Percentiles rank a stretch among this genome's conserved stretches.
Conservation (phyloP, 2,329 filamentous ascomycete genomes). For the Venturia carpophila region DNA sequence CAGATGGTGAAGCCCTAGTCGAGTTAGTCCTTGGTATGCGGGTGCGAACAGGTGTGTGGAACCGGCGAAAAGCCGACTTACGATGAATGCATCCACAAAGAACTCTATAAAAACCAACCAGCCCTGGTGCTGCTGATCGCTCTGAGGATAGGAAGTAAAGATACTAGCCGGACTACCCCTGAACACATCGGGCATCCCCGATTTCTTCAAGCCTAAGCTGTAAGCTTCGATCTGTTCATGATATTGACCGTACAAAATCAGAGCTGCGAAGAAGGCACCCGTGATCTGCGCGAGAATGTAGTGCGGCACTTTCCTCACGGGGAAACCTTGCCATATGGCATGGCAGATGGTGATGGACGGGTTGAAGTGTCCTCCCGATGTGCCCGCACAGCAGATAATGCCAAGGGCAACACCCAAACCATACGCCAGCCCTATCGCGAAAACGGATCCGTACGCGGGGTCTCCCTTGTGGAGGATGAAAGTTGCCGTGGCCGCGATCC, state of each 20-base stretch:
- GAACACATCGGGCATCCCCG: conserved; percentile 35
- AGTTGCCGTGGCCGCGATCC: conserved; percentile 46
- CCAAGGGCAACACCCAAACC: conserved; percentile 52
- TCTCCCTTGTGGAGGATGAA: conserved; percentile 42
- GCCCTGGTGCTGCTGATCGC: conserved; percentile 45
- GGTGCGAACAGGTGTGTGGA: too few species aligned
- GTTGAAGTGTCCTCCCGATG: conserved; percentile 50
- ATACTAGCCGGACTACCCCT: conserved; percentile 47
- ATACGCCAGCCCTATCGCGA: conserved; percentile 50
- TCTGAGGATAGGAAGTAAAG: conserved; percentile 46
- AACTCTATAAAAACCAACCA: conserved; percentile 53
- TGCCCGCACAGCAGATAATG: conserved; percentile 49
- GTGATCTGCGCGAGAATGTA: conserved; percentile 52
- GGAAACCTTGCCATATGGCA: conserved; percentile 47
- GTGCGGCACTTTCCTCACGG: conserved; percentile 35
- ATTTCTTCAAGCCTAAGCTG: conserved; percentile 33
- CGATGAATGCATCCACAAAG: conserved; percentile 50
- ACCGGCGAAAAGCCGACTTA: conserved; percentile 19
- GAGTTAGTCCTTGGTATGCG: not conserved
- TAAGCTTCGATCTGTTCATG: conserved; percentile 42
- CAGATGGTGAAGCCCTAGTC: conserved; percentile 47
- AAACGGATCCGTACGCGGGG: conserved; percentile 42
- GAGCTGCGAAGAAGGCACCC: conserved; percentile 49
- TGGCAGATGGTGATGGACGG: conserved; percentile 38
- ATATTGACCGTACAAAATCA: conserved; percentile 53